Percentiles rank a stretch among this genome's conserved stretches.
These are phyloP conservation scores for Stephania cephalantha DNA, from an alignment of 164 flowering plant genomes.

Conservation along the genomic window DNA sequence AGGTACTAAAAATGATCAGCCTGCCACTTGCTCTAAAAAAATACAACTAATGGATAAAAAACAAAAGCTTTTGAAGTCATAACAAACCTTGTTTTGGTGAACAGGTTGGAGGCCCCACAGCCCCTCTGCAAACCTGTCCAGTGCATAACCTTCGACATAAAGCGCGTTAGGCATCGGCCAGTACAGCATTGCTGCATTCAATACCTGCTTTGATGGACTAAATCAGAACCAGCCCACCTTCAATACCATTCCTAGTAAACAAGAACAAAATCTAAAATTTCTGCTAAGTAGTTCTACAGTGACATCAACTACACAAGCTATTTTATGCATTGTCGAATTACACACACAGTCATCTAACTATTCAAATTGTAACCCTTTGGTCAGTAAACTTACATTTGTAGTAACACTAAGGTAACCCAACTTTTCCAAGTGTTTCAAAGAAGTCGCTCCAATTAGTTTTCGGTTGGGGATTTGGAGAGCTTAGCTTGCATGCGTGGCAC, in stretches of 20 bases:
- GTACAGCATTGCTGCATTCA: constrained; percentile 88
- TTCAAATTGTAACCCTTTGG: no score
- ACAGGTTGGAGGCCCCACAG: constrained; percentile 73
- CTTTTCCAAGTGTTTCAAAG: no score
- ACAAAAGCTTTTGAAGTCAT: neutral
- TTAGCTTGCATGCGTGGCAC: no score
- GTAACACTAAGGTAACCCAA: no score
- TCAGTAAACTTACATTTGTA: no score
- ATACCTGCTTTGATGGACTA: constrained; percentile 36
- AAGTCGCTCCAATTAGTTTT: no score
- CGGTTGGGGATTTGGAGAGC: no score
- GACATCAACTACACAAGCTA: no score
- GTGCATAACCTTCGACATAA: constrained; percentile 84
- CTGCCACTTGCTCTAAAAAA: neutral
- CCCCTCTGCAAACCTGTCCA: constrained; percentile 79
- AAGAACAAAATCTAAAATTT: no score
- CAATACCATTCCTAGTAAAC: neutral
- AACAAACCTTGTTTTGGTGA: constrained; percentile 63
- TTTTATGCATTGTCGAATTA: no score
- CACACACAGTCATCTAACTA: no score
- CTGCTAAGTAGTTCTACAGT: no score
- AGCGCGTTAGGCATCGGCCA: constrained; percentile 82
- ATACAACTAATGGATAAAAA: neutral
- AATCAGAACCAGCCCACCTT: neutral
- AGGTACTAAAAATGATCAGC: neutral